Percentiles rank a stretch among this genome's conserved stretches.
phyloP scores from a whole-genome alignment of 768 basidiomycete genomes.

The Cyathus striatus region DNA sequence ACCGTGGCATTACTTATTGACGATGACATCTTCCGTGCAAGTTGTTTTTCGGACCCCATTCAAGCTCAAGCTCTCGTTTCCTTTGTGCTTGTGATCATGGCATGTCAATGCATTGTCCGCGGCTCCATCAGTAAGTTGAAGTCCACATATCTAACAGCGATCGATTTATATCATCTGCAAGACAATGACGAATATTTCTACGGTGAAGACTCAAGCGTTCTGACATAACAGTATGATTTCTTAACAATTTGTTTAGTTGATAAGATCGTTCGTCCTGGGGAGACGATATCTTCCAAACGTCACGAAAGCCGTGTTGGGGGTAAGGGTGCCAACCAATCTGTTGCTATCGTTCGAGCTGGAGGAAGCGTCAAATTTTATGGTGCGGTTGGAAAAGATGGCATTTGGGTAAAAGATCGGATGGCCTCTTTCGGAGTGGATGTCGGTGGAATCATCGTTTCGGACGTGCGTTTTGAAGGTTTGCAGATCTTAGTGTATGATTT shows the following conservation, averaged over 20 bases:
- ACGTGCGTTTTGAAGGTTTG: conserved; percentile 22
- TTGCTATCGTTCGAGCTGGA: conserved; percentile 49
- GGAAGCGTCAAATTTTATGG: conserved; percentile 44
- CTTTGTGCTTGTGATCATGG: no score
- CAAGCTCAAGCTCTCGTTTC: no score
- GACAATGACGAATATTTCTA: conserved; percentile 58
- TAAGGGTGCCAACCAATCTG: conserved; percentile 63
- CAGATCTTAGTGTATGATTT: neutral
- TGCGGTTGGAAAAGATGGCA: conserved; percentile 48
- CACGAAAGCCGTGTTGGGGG: conserved; percentile 51
- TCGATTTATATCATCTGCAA: conserved; percentile 11
- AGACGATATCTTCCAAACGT: conserved; percentile 50
- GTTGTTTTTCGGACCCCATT: no score
- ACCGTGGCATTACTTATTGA: no score
- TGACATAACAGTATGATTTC: no score
- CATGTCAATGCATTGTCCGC: conserved; percentile 32
- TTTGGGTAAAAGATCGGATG: conserved; percentile 40
- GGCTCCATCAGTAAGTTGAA: conserved; percentile 46
- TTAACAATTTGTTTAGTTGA: conserved; percentile 29
- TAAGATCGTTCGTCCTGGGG: conserved; percentile 48
- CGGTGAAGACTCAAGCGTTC: no score
- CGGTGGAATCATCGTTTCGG: conserved; percentile 27
- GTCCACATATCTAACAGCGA: no score
- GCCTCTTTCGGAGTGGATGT: conserved; percentile 34
- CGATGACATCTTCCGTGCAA: no score